Conservation (phyloP, 2,329 filamentous ascomycete genomes). For the Ophiostoma ips region DNA sequence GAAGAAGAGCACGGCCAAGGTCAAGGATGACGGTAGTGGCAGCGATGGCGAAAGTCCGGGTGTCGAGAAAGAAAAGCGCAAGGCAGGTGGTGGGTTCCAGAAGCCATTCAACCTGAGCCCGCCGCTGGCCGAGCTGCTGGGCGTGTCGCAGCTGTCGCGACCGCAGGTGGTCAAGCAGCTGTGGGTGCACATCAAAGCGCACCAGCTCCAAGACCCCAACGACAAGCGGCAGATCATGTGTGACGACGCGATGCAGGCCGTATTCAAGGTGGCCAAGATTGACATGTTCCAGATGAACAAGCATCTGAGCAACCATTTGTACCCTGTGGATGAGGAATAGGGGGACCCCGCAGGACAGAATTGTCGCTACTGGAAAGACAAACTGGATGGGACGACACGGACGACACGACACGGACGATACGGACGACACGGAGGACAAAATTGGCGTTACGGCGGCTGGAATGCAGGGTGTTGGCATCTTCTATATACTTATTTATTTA, state of each 20-base stretch:
- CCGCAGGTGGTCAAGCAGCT: constrained; percentile 94
- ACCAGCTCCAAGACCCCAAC: constrained; percentile 75
- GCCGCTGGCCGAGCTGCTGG: constrained; percentile 54
- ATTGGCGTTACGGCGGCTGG: constrained; percentile 1
- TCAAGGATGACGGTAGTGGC: constrained; percentile 47
- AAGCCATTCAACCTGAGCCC: constrained; percentile 66
- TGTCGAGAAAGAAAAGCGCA: constrained; percentile 51
- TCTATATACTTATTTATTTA: too few relatives aligned
- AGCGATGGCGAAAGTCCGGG: constrained; percentile 33
- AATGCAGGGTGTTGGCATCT: neutral
- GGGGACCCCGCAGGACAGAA: too few relatives aligned
- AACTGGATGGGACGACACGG: neutral
- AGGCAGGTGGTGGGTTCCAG: constrained; percentile 86
- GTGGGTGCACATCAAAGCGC: constrained; percentile 86
- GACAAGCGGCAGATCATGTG: constrained; percentile 90
- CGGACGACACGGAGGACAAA: neutral
- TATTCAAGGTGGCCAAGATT: constrained; percentile 82
- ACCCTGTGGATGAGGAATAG: constrained; percentile 58
- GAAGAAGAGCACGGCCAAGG: constrained; percentile 33
- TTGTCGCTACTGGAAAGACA: too few relatives aligned
- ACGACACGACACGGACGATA: neutral
- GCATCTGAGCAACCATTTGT: constrained; percentile 77
- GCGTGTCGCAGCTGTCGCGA: constrained; percentile 70
- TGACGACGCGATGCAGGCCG: constrained; percentile 78
- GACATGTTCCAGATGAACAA: constrained; percentile 99